These are phyloP conservation scores for Botrytis sinoallii DNA, from an alignment of 2,329 filamentous ascomycete genomes.

Conservation along the genomic window DNA sequence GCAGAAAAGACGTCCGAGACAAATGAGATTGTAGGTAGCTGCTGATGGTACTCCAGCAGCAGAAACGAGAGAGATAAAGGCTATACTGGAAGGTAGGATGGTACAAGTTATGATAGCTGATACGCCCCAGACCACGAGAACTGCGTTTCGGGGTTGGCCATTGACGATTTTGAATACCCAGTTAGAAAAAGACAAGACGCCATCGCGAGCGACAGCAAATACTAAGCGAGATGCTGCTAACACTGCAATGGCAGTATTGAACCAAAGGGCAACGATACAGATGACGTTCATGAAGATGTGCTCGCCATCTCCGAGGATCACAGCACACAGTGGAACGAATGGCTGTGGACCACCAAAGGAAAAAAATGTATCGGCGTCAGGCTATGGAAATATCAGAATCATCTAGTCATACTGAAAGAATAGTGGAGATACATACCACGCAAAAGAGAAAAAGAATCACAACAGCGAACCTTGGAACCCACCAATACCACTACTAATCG, in stretches of 20 bases:
- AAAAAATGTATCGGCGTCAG: conserved; percentile 22
- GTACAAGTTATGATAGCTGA: conserved; percentile 21
- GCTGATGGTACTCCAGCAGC: conserved; percentile 19
- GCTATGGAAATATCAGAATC: neutral
- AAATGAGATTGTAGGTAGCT: conserved; percentile 21
- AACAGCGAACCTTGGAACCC: conserved; percentile 18
- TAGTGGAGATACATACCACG: neutral
- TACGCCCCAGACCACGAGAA: conserved; percentile 18
- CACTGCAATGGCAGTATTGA: conserved; percentile 23
- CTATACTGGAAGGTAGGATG: conserved; percentile 20
- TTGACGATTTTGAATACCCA: conserved; percentile 16
- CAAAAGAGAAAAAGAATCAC: conserved; percentile 24
- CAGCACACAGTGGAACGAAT: conserved; percentile 22
- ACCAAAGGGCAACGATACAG: conserved; percentile 19
- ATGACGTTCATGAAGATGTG: conserved; percentile 22
- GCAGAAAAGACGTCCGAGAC: conserved; percentile 21
- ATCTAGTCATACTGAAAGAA: neutral
- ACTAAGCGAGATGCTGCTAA: conserved; percentile 23
- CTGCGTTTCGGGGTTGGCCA: conserved; percentile 23
- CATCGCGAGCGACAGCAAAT: conserved; percentile 23
- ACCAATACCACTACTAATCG: conserved; percentile 20
- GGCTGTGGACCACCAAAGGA: conserved; percentile 20
- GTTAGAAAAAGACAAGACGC: conserved; percentile 19
- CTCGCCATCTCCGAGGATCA: conserved; percentile 19
- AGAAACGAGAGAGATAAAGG: conserved; percentile 20